phyloP scores from a whole-genome alignment of 1,284 basidiomycete species.

The Peniophora sp. region DNA sequence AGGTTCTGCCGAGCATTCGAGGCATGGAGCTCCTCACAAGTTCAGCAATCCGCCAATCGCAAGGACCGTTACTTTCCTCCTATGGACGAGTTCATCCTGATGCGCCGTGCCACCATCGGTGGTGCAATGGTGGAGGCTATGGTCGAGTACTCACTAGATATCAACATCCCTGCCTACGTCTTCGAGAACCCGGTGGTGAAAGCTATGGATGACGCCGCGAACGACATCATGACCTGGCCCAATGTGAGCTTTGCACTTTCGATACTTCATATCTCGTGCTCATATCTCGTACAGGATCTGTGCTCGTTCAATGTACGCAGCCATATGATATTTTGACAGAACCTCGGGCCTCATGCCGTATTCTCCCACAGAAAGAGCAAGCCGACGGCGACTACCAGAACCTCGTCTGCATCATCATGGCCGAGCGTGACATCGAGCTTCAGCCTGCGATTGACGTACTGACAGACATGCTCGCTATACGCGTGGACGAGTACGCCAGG shows the following conservation, averaged over 20 bases:
- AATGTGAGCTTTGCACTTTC: conserved; percentile 25
- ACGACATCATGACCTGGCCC: conserved; percentile 42
- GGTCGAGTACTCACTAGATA: conserved; percentile 36
- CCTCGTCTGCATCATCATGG: conserved; percentile 39
- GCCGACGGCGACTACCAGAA: conserved; percentile 43
- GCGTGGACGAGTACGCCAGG: conserved; percentile 31
- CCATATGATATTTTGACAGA: too few species aligned
- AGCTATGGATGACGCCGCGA: conserved; percentile 37
- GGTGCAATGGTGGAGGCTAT: conserved; percentile 38
- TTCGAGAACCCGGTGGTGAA: conserved; percentile 31
- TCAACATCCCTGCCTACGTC: conserved; percentile 35
- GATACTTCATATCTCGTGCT: too few species aligned
- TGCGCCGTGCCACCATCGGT: conserved; percentile 35
- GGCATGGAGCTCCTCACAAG: conserved; percentile 30
- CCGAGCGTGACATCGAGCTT: conserved; percentile 30
- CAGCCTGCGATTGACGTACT: conserved; percentile 34
- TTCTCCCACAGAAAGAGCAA: conserved; percentile 34
- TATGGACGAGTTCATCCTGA: conserved; percentile 34
- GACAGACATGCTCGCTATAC: conserved; percentile 31
- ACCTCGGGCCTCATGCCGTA: not conserved
- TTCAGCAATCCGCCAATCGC: conserved; percentile 30
- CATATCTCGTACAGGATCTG: conserved; percentile 24
- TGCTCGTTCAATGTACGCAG: conserved; percentile 41
- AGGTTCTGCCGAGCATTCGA: conserved; percentile 32
- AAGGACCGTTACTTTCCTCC: conserved; percentile 29